phyloP scores from a whole-genome alignment of 139 green algal species.

The Zygnema circumcarinatum region DNA sequence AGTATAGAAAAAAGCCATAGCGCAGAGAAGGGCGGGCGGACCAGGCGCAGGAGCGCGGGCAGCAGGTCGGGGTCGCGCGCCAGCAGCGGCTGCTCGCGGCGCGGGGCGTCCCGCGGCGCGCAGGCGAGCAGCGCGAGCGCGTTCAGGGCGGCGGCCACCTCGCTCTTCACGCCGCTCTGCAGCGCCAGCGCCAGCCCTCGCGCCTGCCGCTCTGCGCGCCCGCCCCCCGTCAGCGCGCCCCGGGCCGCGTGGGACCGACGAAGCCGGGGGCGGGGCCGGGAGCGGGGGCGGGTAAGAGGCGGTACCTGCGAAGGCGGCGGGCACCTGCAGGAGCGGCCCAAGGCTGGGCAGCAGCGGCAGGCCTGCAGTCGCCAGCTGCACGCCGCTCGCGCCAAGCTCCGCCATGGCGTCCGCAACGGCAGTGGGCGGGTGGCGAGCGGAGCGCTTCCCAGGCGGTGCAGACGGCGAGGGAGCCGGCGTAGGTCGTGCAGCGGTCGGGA shows the following conservation, averaged over 20 bases:
- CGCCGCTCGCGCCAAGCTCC: no score
- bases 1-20: not conserved
- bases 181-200: slow-evolving; percentile 38
- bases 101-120: slow-evolving; percentile 10
- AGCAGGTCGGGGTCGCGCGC: slow-evolving; percentile 28
- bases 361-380: slow-evolving; percentile 20
- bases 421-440: no score
- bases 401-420: no score
- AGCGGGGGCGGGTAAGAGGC: no score
- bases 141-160: slow-evolving; percentile 50
- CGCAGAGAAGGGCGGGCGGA: not conserved
- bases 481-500: no score
- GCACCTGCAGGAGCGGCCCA: slow-evolving; percentile 27
- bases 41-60: slow-evolving; percentile 31
- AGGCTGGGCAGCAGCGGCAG: slow-evolving; percentile 27
- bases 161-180: slow-evolving; percentile 36
- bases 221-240: no score
- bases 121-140: slow-evolving; percentile 39
- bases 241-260: no score
- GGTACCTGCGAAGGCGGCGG: slow-evolving; percentile 24
- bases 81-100: not conserved
- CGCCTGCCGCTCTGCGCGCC: not conserved
- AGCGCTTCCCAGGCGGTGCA: no score
- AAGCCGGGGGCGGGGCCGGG: no score
- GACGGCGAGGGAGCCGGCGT: no score